Evolutionary conservation across 2,329 filamentous ascomycete species (phyloP).

Genomic region (Beauveria australis): DNA sequence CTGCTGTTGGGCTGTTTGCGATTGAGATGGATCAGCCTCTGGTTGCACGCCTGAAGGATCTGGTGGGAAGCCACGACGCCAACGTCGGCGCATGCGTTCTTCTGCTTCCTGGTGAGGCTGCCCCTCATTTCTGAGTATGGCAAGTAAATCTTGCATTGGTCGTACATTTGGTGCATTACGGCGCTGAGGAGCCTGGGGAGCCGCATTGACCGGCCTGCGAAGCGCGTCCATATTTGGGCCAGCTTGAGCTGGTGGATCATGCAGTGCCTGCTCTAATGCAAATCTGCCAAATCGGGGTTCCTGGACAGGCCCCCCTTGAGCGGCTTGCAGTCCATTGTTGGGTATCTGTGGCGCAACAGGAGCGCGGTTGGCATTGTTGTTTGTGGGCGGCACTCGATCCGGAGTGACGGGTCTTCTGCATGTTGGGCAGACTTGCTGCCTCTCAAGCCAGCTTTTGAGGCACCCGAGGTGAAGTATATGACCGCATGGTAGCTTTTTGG

Average conservation of each 20-base stretch:
- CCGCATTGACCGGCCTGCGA: background rate
- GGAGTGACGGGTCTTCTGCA: slow-evolving; percentile 69
- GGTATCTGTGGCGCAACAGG: slow-evolving; percentile 17
- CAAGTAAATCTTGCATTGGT: slow-evolving; percentile 1
- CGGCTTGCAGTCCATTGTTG: background rate
- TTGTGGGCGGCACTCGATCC: slow-evolving; percentile 20
- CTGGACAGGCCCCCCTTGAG: background rate
- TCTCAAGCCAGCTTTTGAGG: slow-evolving; percentile 91
- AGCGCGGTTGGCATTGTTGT: slow-evolving; percentile 18
- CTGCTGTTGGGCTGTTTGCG: background rate
- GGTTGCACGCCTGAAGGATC: background rate
- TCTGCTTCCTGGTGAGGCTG: slow-evolving; percentile 5
- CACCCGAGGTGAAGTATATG: slow-evolving; percentile 93
- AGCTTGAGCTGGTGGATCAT: background rate
- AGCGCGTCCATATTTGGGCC: background rate
- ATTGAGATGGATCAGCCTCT: background rate
- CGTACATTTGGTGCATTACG: background rate
- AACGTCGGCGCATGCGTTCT: background rate
- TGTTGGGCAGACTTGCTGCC: slow-evolving; percentile 94
- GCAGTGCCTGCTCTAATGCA: background rate
- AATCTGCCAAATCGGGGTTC: slow-evolving; percentile 3
- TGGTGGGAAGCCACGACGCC: background rate
- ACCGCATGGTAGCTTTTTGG: slow-evolving; percentile 93
- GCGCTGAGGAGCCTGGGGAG: background rate
- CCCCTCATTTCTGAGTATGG: slow-evolving; percentile 4